phyloP scores from a whole-genome alignment of 2,329 filamentous ascomycete species.

The Talaromyces sp. region DNA sequence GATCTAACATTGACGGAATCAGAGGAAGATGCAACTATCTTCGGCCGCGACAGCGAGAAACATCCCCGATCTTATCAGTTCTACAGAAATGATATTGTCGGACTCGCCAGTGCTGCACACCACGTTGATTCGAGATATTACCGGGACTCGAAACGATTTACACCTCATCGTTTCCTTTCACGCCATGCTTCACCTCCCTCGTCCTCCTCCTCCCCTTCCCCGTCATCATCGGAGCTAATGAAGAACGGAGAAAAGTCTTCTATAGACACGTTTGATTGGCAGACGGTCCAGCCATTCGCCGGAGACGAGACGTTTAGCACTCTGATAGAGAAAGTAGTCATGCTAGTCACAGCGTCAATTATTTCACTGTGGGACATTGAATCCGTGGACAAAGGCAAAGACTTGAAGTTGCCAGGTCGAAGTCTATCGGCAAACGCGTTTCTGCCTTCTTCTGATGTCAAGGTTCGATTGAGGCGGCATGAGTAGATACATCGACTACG shows the following conservation, averaged over 20 bases:
- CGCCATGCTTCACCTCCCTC: not conserved
- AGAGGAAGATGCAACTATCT: conserved; percentile 30
- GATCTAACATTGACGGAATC: conserved; percentile 41
- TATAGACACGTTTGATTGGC: conserved; percentile 30
- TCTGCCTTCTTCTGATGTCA: conserved; percentile 50
- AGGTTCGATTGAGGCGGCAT: conserved; percentile 51
- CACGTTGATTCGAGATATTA: conserved; percentile 43
- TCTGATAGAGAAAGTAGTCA: conserved; percentile 46
- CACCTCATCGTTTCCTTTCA: conserved; percentile 48
- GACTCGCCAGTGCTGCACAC: conserved; percentile 44
- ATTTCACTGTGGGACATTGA: conserved; percentile 56
- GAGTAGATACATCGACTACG: not conserved
- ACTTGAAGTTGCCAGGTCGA: conserved; percentile 51
- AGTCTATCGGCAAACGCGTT: conserved; percentile 49
- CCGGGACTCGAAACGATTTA: conserved; percentile 41
- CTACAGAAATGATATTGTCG: conserved; percentile 42
- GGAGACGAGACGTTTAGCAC: conserved; percentile 44
- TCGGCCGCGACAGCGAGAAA: conserved; percentile 20
- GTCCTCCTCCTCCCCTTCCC: too few relatives aligned
- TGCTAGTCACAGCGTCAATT: conserved; percentile 52
- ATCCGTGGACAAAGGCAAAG: conserved; percentile 36
- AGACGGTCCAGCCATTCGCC: conserved; percentile 48
- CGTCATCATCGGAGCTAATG: conserved; percentile 21
- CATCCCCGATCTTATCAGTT: conserved; percentile 40
- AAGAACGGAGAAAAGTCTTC: not conserved